Base-by-base conservation (phyloP, 2,329 filamentous ascomycete species). In the Ceratocystis harringtonii region DNA sequence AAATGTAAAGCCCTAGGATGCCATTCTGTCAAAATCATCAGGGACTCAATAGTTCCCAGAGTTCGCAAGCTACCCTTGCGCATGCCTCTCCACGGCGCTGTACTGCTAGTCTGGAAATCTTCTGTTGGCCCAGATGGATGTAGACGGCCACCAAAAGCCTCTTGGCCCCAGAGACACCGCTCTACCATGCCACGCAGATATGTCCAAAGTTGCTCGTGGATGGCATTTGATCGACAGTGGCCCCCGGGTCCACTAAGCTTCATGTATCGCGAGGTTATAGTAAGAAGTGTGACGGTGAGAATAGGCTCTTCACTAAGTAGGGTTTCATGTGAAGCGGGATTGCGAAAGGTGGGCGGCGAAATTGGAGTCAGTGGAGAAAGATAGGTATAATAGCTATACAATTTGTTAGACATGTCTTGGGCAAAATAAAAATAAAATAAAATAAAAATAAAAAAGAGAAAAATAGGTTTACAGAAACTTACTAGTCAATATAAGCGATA, bases 1-100 rank as follows among this genome's bases (percentile, higher is more conserved):
- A 97, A 99, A 74, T 97, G 92, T 68, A 99, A 80, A 17, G 92
- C 92, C 5, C 92, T 85, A 3, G 94, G 94, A 74, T 97, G 92
- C 92, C 94, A 99, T 72, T 99, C 94, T 0, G 92, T 97, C 57
- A 99, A 78, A 30, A 99, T 87, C 79, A 99, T 85, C 41, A 99
- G 77, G 43, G 91, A 95, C 76, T 99, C 94, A 30, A 99, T 90
- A 0, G 92, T 96, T 17, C 94, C 94, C 2, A 99, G 78, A 0
- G 92, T 96, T 63, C 94, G 83, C 64, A 97, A 78, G 70, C 92
- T 94, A 22, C 88, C 88, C 72, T 88, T 88, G 66, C 84, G 74
- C 76, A 91, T 72, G 75, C 85, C 81, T 77, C 86, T 78, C 84
- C 88, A 82, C 61, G 87, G 80, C 68, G 87, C 84, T 3, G 85